A percentile compares a stretch with the other conserved stretches of the same genome.
Evolutionary conservation across 148 eudicot genomes (phyloP).

Genomic region (Salicornia ramosissima): DNA sequence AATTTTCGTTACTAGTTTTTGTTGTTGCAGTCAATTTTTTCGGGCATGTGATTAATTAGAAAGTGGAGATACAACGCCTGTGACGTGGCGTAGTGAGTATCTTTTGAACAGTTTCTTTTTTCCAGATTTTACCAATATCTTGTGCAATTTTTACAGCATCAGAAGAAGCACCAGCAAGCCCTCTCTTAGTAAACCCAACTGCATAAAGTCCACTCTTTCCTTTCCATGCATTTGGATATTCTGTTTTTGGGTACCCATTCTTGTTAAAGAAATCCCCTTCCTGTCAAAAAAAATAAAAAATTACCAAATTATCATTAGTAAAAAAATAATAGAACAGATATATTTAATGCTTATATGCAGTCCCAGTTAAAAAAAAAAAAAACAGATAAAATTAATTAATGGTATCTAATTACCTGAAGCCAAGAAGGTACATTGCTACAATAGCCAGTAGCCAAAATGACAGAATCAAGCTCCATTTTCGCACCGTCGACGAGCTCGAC

Average conservation of each 20-base stretch:
- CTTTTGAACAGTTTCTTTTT: conserved; percentile 54
- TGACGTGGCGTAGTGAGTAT: conserved; percentile 60
- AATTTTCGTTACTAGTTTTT: background rate
- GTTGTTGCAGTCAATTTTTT: too few species aligned
- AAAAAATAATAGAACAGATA: too few species aligned
- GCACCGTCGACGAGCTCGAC: conserved; percentile 61
- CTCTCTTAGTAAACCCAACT: conserved; percentile 84
- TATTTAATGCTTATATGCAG: too few species aligned
- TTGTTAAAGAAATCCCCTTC: conserved; percentile 71
- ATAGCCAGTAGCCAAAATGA: conserved; percentile 79
- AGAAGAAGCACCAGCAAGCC: conserved; percentile 70
- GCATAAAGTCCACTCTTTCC: conserved; percentile 86
- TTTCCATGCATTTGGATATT: conserved; percentile 76
- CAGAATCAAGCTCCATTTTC: conserved; percentile 49
- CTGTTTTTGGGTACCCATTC: conserved; percentile 71
- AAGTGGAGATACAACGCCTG: conserved; percentile 67
- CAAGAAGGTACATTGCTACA: conserved; percentile 88
- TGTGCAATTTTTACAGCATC: conserved; percentile 67
- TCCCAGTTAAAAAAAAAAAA: background rate
- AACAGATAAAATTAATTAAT: conserved; percentile 14
- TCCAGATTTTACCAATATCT: conserved; percentile 62
- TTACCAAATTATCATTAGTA: conserved; percentile 22
- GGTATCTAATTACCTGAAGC: conserved; percentile 70
- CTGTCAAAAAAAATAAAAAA: conserved; percentile 40
- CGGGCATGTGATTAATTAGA: conserved; percentile 37